Base-by-base conservation (phyloP, 495 filamentous ascomycete species). In the Parathielavia hyrcaniae region DNA sequence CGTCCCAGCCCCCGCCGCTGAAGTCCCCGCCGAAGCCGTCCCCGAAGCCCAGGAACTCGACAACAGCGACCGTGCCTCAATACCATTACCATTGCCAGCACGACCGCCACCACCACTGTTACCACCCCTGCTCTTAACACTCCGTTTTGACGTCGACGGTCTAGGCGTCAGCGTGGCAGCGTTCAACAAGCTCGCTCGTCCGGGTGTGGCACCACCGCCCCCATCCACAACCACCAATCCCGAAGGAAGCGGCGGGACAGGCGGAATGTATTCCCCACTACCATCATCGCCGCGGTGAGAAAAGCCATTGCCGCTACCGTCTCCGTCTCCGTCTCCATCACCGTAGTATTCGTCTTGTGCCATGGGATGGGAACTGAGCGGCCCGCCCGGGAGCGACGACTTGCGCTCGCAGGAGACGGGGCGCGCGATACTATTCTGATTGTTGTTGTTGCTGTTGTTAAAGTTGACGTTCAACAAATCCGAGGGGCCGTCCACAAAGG, bases 311-410 rank as follows among this genome's bases (percentile, higher is more conserved):
- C n/a, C n/a, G n/a, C n/a, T n/a, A n/a, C n/a, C n/a, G 26, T 30
- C 3, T 30, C 6, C 49, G 12, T 20, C 4, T 11, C 13, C n/a
- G 17, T 65, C 5, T 17, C 2, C 14, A 40, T 47, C 62, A 47
- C n/a, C n/a, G n/a, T n/a, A n/a, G n/a, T n/a, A n/a, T n/a, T 60
- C 66, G 16, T 73, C 65, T 40, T 55, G 45, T 0, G 10, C 11
- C 20, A 22, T 70, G 30, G 76, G 75, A 53, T 80, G 71, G 17
- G 78, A 80, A 55, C 67, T 71, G n/a, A 82, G 68, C 5, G 78
- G 77, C 0, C 75, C 75, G 17, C 73, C 73, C 12, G 48, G 22
- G 20, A 57, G 36, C 12, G 66, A 67, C 8, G 53, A 40, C 19
- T 58, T 63, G 23, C 67, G 54, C 35, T 68, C 56, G 34, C 56